Evolutionary conservation across 805 yeast genomes (phyloP).

Genomic region (Candida loeiensis): DNA sequence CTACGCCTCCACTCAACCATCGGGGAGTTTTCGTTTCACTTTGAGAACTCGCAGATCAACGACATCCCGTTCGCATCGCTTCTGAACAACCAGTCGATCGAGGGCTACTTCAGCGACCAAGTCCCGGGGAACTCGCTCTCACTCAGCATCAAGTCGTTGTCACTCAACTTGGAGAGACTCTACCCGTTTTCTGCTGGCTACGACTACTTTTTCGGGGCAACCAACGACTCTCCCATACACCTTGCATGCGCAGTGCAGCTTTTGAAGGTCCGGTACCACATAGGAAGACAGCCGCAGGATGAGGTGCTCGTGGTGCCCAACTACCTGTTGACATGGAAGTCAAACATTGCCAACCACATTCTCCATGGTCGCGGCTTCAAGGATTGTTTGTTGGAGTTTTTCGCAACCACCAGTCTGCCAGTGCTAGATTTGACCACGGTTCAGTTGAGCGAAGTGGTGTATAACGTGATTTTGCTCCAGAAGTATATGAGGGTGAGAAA

Average conservation of each 20-base stretch:
- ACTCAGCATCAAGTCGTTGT: slow-evolving; percentile 24
- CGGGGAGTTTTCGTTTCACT: slow-evolving; percentile 23
- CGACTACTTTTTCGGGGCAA: slow-evolving; percentile 33
- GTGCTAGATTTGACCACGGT: slow-evolving; percentile 34
- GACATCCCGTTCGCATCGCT: slow-evolving; percentile 33
- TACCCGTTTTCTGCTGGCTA: slow-evolving; percentile 34
- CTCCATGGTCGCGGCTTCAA: slow-evolving; percentile 35
- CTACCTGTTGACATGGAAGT: slow-evolving; percentile 30
- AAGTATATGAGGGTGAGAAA: slow-evolving; percentile 24
- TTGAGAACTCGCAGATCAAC: slow-evolving; percentile 22
- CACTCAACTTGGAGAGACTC: slow-evolving; percentile 23
- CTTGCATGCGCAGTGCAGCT: slow-evolving; percentile 31
- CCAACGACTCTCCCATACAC: slow-evolving; percentile 32
- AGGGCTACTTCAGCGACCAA: slow-evolving; percentile 18
- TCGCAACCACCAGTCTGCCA: slow-evolving; percentile 37
- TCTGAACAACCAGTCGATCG: slow-evolving; percentile 18
- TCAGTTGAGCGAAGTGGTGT: slow-evolving; percentile 30
- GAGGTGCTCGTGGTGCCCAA: slow-evolving; percentile 36
- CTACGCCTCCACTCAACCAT: slow-evolving; percentile 20
- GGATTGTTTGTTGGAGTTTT: slow-evolving; percentile 35
- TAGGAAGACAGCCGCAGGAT: slow-evolving; percentile 14
- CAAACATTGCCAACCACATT: slow-evolving; percentile 33
- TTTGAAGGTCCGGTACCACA: slow-evolving; percentile 23
- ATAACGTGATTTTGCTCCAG: slow-evolving; percentile 28
- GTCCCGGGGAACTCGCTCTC: slow-evolving; percentile 23